phyloP scores from a whole-genome alignment of 441 rosid species.

The Monsonia emarginata region DNA sequence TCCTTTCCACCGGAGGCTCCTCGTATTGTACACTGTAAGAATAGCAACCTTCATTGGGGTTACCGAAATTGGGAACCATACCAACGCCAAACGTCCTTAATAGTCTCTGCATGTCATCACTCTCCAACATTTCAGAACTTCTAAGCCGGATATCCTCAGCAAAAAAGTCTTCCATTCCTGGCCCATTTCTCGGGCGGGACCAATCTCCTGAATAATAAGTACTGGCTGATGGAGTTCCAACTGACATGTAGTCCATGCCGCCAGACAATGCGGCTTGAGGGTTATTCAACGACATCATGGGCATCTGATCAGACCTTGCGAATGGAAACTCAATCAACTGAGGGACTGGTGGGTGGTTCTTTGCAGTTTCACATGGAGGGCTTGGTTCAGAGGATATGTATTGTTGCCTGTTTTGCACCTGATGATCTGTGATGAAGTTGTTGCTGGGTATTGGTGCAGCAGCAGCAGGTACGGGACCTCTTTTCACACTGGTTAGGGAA shows the following conservation, averaged over 20 bases:
- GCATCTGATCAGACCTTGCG: constrained; percentile 1
- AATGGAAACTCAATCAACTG: constrained; percentile 1
- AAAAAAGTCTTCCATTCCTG: not conserved
- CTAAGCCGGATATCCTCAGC: constrained; percentile 20
- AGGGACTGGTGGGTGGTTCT: not conserved
- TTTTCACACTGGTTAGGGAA: not conserved
- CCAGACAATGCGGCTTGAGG: not conserved
- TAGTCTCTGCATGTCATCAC: constrained; percentile 79
- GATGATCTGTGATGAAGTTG: constrained; percentile 3
- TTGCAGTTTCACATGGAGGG: constrained; percentile 18
- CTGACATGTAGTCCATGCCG: not conserved
- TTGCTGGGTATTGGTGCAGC: not conserved
- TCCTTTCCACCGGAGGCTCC: not conserved
- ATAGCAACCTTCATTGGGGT: constrained; percentile 15
- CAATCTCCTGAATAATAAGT: constrained; percentile 1
- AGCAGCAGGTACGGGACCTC: not conserved
- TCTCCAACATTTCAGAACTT: constrained; percentile 78
- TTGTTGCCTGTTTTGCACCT: constrained; percentile 3
- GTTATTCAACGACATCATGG: not conserved
- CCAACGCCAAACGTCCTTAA: constrained; percentile 24
- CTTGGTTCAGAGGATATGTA: not conserved
- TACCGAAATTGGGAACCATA: constrained; percentile 22
- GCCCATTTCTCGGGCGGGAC: constrained; percentile 1
- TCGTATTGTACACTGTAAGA: constrained; percentile 1
- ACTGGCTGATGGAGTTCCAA: not conserved